Base-by-base conservation (phyloP, 2,329 filamentous ascomycete species). In the Myriosclerotinia duriaeana region DNA sequence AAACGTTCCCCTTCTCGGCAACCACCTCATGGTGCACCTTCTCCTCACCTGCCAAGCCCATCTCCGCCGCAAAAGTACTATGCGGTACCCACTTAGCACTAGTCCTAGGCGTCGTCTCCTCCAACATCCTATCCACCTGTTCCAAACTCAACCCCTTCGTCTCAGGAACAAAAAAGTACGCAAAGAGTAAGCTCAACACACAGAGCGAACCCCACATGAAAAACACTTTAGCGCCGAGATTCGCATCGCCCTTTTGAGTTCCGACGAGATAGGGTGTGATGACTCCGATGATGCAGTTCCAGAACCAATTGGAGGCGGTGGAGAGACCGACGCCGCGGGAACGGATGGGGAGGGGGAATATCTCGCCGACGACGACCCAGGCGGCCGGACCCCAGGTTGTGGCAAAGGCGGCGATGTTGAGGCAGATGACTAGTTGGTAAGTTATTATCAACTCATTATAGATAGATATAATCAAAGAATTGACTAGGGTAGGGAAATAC, bases 381-480 rank as follows among this genome's bases (percentile, higher is more conserved):
- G 90, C 85, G 46, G 66, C 70, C 12, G 92, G 91, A 63, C 92
- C 92, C 92, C 92, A 96, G 71, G 92, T 96, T 67, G 85, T 88
- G 68, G 92, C 92, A 78, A 96, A 96, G 84, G 89, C 94, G 85
- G 92, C 93, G 83, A 96, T 93, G 84, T 93, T 95, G 82, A 96
- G 58, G 81, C 88, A 90, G 76, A 95, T 95, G 81, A 96, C 58
- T 55, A 15, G 48, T 55, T 22, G 14, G n/a, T 64, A 20, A 15
- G 34, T 61, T 50, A 61, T 44, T 38, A 38, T 48, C 1, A 36
- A 42, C 93, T 11, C 6, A 8, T 11, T 1, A 93, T 79, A 78
- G 85, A 74, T 96, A 91, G 68, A 96, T 88, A 78, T 95, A 85
- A 78, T 96, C 91, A 38, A 95, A 7, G n/a, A 9, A 26, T 59